Percentiles rank a stretch among this genome's conserved stretches.
Evolutionary conservation across 192 early-diverging fungal species (phyloP).

Genomic region (Podila verticillata): DNA sequence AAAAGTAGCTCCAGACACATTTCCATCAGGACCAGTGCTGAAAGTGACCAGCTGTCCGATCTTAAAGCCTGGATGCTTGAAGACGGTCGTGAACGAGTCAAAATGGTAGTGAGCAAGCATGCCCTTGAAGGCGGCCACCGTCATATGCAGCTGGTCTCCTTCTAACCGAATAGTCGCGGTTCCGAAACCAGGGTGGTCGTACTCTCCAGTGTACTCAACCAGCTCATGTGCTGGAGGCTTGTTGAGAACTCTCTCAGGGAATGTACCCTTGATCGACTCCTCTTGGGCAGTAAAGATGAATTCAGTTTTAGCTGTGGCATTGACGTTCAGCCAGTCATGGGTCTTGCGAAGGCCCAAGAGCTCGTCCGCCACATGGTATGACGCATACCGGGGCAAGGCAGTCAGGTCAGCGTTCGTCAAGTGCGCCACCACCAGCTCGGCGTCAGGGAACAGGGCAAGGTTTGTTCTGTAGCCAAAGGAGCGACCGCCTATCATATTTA

Average conservation of each 20-base stretch:
- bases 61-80: not conserved
- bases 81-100: not conserved
- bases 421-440: not conserved
- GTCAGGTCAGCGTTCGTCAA: not conserved
- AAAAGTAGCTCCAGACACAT: not conserved
- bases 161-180: not conserved
- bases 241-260: not conserved
- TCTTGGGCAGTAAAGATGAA: too few relatives aligned
- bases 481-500: not conserved
- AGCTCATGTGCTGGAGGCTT: not conserved
- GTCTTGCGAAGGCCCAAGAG: not conserved
- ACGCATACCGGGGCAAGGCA: too few relatives aligned
- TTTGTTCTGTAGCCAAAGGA: slow-evolving; percentile 1
- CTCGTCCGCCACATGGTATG: not conserved
- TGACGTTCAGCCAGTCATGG: slow-evolving; percentile 1
- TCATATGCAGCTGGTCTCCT: too few relatives aligned
- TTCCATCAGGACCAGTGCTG: not conserved
- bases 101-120: not conserved
- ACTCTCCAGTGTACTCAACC: not conserved
- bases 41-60: not conserved
- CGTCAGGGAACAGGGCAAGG: not conserved
- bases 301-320: not conserved
- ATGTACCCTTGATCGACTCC: not conserved
- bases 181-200: not conserved
- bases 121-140: not conserved